Conservation (phyloP, 345 rosid genomes). For the Eucalyptus leucophloia region DNA sequence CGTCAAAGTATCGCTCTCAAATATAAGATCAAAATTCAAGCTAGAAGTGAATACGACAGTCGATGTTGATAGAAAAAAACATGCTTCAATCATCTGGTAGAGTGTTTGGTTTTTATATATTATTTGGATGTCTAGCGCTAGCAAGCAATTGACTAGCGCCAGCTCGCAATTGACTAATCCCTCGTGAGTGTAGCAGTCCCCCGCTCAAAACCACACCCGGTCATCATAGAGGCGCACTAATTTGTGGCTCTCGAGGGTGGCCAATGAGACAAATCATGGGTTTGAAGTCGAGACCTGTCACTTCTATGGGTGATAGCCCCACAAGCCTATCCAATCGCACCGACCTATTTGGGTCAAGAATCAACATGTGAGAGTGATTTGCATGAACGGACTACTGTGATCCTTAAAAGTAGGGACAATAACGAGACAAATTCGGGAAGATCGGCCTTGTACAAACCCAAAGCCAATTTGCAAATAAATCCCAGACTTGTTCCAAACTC, state of each 20-base stretch:
- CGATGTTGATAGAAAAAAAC: background rate
- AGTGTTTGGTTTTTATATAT: background rate
- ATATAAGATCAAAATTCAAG: background rate
- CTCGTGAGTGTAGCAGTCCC: background rate
- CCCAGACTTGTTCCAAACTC: background rate
- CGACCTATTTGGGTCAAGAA: background rate
- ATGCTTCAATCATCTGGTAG: background rate
- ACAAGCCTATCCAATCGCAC: fast-evolving
- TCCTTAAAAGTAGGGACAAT: background rate
- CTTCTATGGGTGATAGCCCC: background rate
- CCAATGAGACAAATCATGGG: background rate
- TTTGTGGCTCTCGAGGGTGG: background rate
- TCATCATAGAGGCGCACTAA: background rate
- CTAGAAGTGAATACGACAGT: background rate
- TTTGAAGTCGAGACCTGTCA: background rate
- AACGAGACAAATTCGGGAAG: background rate
- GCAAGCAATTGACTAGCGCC: background rate
- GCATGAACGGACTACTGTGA: background rate
- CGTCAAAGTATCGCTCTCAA: background rate
- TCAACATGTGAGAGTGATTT: background rate
- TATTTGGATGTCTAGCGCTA: background rate
- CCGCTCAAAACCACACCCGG: background rate
- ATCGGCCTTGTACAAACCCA: background rate
- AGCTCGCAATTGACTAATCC: background rate
- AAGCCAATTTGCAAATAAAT: background rate